A percentile compares a stretch with the other conserved stretches of the same genome.
These are phyloP conservation scores for Kurtzmaniella natalensis DNA, from an alignment of 1,139 yeast species.

Conservation along the genomic window DNA sequence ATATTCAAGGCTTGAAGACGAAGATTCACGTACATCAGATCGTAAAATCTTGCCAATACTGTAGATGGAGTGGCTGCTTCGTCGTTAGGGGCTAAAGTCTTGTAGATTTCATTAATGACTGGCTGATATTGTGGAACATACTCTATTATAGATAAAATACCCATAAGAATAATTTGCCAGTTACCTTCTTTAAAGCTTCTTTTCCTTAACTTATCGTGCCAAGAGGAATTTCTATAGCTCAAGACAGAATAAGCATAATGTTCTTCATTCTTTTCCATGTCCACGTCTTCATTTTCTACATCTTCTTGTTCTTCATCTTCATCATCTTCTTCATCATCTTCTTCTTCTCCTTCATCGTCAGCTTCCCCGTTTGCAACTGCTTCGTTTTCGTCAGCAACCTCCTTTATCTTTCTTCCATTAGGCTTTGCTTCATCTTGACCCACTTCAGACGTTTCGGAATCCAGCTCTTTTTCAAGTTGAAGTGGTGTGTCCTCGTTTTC, in stretches of 20 bases:
- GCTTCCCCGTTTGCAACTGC: conserved; percentile 8
- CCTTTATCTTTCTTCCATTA: conserved; percentile 7
- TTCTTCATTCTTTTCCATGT: conserved; percentile 16
- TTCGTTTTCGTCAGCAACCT: conserved; percentile 10
- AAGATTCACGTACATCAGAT: conserved; percentile 41
- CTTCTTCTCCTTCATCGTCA: conserved; percentile 26
- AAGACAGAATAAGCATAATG: conserved; percentile 56
- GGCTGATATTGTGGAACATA: conserved; percentile 52
- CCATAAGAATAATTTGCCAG: conserved; percentile 78
- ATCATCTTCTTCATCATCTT: conserved; percentile 22
- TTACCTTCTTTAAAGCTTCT: conserved; percentile 79
- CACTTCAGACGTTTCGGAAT: conserved; percentile 8
- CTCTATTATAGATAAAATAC: conserved; percentile 61
- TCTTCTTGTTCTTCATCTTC: conserved; percentile 16
- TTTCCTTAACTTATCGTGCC: conserved; percentile 75
- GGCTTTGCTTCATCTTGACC: conserved; percentile 11
- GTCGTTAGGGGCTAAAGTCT: conserved; percentile 54
- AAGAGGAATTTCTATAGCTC: conserved; percentile 57
- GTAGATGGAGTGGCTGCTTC: conserved; percentile 46
- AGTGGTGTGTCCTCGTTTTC: conserved; percentile 11
- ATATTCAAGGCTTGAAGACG: conserved; percentile 53
- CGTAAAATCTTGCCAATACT: conserved; percentile 49
- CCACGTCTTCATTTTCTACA: conserved; percentile 11
- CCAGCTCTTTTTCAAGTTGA: conserved; percentile 8
- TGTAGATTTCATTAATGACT: conserved; percentile 43